phyloP scores from a whole-genome alignment of 2,329 filamentous ascomycete genomes.

The Penicillium sp. region DNA sequence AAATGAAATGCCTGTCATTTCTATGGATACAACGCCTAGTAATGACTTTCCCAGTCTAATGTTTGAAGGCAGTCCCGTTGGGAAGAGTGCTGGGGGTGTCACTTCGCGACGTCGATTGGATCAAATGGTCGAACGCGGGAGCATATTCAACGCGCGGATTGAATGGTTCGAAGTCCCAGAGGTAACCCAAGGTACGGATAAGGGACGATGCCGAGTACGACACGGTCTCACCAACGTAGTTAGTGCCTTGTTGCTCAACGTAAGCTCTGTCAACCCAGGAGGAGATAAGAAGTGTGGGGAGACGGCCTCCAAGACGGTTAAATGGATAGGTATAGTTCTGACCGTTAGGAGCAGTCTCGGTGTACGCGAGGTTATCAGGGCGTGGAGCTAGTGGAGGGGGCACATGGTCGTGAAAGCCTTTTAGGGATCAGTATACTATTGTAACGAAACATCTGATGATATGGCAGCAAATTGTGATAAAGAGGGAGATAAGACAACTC shows the following conservation, averaged over 20 bases:
- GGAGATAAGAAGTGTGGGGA: constrained; percentile 43
- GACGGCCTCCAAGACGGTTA: constrained; percentile 40
- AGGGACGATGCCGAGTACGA: constrained; percentile 46
- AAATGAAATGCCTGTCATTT: neutral
- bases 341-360: constrained; percentile 32
- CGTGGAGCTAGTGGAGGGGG: constrained; percentile 39
- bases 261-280: constrained; percentile 42
- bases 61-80: neutral
- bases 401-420: constrained; percentile 48
- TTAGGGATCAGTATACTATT: no score
- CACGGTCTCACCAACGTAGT: constrained; percentile 27
- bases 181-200: constrained; percentile 39
- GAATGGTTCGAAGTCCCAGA: constrained; percentile 40
- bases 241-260: constrained; percentile 36
- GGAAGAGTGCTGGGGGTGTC: neutral
- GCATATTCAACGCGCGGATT: constrained; percentile 37
- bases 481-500: no score
- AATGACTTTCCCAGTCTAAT: neutral
- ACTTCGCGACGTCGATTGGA: constrained; percentile 20
- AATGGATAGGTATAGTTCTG: constrained; percentile 37
- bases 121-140: constrained; percentile 34
- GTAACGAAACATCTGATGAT: no score
- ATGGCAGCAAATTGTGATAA: no score
- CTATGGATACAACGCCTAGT: neutral
- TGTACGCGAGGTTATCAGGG: constrained; percentile 29